Evolutionary conservation across 805 yeast species (phyloP).

Genomic region (Vanderwaltozyma verrucispora): DNA sequence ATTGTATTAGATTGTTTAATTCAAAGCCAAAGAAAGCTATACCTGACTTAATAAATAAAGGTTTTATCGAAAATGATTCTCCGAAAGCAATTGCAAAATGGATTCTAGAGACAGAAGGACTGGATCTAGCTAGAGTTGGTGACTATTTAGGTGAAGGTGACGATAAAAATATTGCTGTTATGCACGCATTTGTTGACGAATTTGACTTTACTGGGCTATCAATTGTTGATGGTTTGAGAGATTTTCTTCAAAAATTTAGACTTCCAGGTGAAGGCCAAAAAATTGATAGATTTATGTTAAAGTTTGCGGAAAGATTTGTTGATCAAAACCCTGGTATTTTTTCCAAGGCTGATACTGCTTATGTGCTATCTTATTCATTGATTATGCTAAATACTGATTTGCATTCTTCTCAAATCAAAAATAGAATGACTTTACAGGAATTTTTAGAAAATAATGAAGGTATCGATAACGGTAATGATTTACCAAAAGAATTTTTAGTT

Average conservation of each 20-base stretch:
- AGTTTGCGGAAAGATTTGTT: conserved; percentile 87
- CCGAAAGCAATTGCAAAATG: conserved; percentile 69
- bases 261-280: conserved; percentile 98
- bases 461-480: conserved; percentile 80
- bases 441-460: conserved; percentile 83
- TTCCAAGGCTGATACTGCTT: conserved; percentile 89
- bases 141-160: conserved; percentile 89
- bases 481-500: conserved; percentile 63
- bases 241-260: conserved; percentile 77
- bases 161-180: conserved; percentile 61
- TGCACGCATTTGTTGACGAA: conserved; percentile 88
- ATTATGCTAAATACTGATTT: conserved; percentile 91
- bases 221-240: conserved; percentile 80
- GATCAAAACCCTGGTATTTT: conserved; percentile 83
- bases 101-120: conserved; percentile 59
- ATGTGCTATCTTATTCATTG: conserved; percentile 83
- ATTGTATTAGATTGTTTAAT: conserved; percentile 71
- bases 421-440: conserved; percentile 79
- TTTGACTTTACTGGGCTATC: conserved; percentile 62
- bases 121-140: conserved; percentile 79
- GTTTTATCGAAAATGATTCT: conserved; percentile 49
- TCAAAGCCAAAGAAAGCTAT: conserved; percentile 79
- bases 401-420: conserved; percentile 79
- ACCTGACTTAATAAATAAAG: conserved; percentile 45
- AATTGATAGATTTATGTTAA: conserved; percentile 92